Conservation (phyloP, 2,329 filamentous ascomycete genomes). For the Penicillium sp. region DNA sequence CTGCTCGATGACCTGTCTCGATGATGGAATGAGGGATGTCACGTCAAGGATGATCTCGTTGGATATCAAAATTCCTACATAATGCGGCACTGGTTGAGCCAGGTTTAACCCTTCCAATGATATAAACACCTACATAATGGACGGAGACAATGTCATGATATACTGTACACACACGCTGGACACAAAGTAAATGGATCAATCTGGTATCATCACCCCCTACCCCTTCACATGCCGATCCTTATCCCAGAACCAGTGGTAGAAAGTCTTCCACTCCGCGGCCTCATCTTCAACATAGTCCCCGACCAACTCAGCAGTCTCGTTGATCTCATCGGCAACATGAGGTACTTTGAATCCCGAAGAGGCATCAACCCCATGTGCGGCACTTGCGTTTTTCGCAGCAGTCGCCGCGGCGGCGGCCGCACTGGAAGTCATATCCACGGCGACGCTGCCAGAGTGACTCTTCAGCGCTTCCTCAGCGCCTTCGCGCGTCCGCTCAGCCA, state of each 20-base stretch:
- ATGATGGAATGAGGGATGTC: no score
- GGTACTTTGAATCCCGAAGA: slow-evolving; percentile 24
- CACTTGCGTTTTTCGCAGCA: slow-evolving; percentile 6
- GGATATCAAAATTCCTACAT: not conserved
- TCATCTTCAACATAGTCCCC: slow-evolving; percentile 50
- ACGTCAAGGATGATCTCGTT: not conserved
- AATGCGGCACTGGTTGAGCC: not conserved
- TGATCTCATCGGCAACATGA: slow-evolving; percentile 28
- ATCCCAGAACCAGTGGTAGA: slow-evolving; percentile 48
- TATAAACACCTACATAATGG: not conserved
- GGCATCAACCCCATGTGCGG: slow-evolving; percentile 21
- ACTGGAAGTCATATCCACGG: slow-evolving; percentile 37
- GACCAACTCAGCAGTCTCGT: slow-evolving; percentile 50
- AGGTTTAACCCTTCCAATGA: not conserved
- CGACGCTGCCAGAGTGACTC: slow-evolving; percentile 23
- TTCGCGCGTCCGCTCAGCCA: slow-evolving; percentile 34
- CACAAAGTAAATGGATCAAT: not conserved
- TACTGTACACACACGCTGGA: not conserved
- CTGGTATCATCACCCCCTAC: not conserved
- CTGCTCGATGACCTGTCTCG: not conserved
- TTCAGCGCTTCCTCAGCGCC: slow-evolving; percentile 29
- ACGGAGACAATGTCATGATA: slow-evolving; percentile 2
- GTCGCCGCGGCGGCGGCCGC: slow-evolving; percentile 18
- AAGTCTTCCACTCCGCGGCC: slow-evolving; percentile 40
- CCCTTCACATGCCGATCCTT: slow-evolving; percentile 24